Conservation (phyloP, 1,139 yeast species). For the Taiozyma sp. region DNA sequence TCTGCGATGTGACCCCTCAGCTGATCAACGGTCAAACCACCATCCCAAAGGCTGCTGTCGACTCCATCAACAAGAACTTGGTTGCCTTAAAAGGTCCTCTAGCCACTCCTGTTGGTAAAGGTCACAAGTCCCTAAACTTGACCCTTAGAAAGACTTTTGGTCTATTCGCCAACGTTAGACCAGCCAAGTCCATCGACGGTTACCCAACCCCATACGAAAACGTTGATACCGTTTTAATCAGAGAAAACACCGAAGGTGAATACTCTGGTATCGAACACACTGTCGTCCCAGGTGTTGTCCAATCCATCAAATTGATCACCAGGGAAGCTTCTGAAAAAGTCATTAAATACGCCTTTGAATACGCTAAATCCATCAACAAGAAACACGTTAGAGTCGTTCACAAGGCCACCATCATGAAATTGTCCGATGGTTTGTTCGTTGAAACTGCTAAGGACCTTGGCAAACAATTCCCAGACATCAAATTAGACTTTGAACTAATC, state of each 20-base stretch:
- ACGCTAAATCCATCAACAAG: conserved; percentile 85
- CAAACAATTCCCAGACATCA: conserved; percentile 87
- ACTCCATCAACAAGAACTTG: conserved; percentile 84
- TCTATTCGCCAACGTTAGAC: conserved; percentile 95
- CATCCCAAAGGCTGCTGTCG: conserved; percentile 88
- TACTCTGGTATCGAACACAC: conserved; percentile 99
- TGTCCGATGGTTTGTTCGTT: conserved; percentile 95
- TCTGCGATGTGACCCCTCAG: conserved; percentile 92
- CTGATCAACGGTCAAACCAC: conserved; percentile 92
- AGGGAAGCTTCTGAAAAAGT: conserved; percentile 95
- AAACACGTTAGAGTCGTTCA: conserved; percentile 92
- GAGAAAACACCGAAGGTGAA: conserved; percentile 99
- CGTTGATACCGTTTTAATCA: conserved; percentile 91
- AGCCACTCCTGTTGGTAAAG: conserved; percentile 98
- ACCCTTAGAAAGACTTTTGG: conserved; percentile 96
- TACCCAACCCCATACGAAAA: conserved; percentile 91
- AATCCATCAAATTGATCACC: conserved; percentile 95
- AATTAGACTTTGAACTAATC: conserved; percentile 78
- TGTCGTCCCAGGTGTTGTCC: conserved; percentile 97
- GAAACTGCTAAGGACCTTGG: conserved; percentile 86
- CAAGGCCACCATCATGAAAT: conserved; percentile 97
- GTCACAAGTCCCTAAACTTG: conserved; percentile 95
- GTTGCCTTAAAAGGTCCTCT: conserved; percentile 96
- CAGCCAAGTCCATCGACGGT: conserved; percentile 90
- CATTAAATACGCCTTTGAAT: conserved; percentile 93